Conservation (phyloP, 2,329 filamentous ascomycete species). For the Paraphoma sp. region DNA sequence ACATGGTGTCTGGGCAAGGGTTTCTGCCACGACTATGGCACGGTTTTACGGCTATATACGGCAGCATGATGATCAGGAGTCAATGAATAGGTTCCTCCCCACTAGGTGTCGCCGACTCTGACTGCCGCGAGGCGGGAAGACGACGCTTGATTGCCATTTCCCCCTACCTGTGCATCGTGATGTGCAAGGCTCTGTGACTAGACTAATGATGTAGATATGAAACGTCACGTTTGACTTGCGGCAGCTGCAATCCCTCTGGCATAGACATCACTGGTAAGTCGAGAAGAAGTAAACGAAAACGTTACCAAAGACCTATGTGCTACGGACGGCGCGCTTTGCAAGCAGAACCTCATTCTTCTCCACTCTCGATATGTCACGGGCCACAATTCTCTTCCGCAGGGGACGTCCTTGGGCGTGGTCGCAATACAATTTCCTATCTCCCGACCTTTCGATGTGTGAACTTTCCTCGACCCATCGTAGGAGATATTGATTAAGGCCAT, state of each 20-base stretch:
- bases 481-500: constrained; percentile 7
- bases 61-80: constrained; percentile 76
- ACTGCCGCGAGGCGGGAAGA: constrained; percentile 56
- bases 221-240: neutral
- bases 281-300: too few relatives aligned
- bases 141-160: constrained; percentile 90
- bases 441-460: too few relatives aligned
- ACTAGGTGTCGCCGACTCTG: constrained; percentile 90
- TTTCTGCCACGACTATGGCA: constrained; percentile 92
- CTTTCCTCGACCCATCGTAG: too few relatives aligned
- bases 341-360: too few relatives aligned
- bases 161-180: constrained; percentile 22
- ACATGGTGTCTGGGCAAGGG: constrained; percentile 85
- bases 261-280: too few relatives aligned
- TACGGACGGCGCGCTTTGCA: too few relatives aligned
- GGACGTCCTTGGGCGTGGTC: too few relatives aligned
- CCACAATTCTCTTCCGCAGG: too few relatives aligned
- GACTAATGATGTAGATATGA: neutral
- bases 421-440: too few relatives aligned
- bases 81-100: constrained; percentile 50
- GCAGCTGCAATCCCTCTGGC: too few relatives aligned
- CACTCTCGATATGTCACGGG: too few relatives aligned
- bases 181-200: constrained; percentile 7
- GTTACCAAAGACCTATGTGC: too few relatives aligned
- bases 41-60: constrained; percentile 71